A percentile compares a stretch with the other conserved stretches of the same genome.
Conservation (phyloP, 2,329 filamentous ascomycete species). For the Phialophora expanda region DNA sequence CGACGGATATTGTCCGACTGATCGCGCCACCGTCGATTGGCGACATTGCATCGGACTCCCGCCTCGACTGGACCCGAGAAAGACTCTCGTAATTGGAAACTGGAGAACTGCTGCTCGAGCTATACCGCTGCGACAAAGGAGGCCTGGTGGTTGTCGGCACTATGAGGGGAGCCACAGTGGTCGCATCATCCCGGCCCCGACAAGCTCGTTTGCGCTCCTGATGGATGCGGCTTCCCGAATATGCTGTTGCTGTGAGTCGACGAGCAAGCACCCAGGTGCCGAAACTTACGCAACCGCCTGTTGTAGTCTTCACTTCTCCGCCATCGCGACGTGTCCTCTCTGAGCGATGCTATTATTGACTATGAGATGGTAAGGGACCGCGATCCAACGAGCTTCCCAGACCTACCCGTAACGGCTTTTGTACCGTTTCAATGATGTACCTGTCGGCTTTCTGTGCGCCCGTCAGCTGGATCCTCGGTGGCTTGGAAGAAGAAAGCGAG, state of each 20-base stretch:
- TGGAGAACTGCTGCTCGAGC: conserved; percentile 24
- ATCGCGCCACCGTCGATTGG: conserved; percentile 16
- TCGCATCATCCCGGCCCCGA: conserved; percentile 5
- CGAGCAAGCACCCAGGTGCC: background rate
- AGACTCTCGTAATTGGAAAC: conserved; percentile 23
- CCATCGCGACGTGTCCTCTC: conserved; percentile 28
- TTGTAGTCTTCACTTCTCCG: conserved; percentile 22
- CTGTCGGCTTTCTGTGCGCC: conserved; percentile 14
- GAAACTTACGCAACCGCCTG: conserved; percentile 20
- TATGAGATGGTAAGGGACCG: conserved; percentile 6
- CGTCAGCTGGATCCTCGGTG: conserved; percentile 11
- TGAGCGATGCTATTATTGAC: conserved; percentile 24
- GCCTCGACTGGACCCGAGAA: conserved; percentile 21
- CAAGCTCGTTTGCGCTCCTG: conserved; percentile 23
- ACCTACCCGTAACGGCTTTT: conserved; percentile 17
- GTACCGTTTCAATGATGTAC: conserved; percentile 24
- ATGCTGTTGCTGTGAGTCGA: conserved; percentile 15
- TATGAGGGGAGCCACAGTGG: conserved; percentile 12
- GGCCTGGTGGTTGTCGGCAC: conserved; percentile 21
- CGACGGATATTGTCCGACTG: conserved; percentile 27
- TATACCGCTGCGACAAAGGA: conserved; percentile 17
- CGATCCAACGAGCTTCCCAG: background rate
- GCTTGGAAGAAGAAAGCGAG: background rate
- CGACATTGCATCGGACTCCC: conserved; percentile 29
- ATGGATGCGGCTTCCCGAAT: conserved; percentile 24